Evolutionary conservation across 768 basidiomycete genomes (phyloP).

Genomic region (Rossbeevera mucosa): DNA sequence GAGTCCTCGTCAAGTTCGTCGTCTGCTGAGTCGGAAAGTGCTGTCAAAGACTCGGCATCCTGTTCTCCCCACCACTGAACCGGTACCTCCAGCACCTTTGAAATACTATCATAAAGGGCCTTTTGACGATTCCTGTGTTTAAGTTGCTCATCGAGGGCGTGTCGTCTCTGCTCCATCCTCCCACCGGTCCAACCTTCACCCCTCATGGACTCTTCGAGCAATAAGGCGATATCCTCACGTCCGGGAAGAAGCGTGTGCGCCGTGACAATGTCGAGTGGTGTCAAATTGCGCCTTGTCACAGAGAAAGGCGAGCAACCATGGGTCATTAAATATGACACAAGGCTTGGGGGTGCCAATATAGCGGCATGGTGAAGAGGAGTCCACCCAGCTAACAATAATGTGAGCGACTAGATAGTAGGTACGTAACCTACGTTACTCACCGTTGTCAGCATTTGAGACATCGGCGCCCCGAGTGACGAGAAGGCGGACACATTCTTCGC

Average conservation of each 20-base stretch:
- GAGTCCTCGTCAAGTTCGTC: slow-evolving; percentile 48
- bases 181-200: slow-evolving; percentile 79
- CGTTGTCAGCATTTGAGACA: slow-evolving; percentile 54
- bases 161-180: slow-evolving; percentile 65
- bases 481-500: slow-evolving; percentile 84
- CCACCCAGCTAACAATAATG: slow-evolving; percentile 71
- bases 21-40: slow-evolving; percentile 44
- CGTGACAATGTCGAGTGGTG: slow-evolving; percentile 85
- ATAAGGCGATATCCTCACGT: slow-evolving; percentile 78
- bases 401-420: slow-evolving; percentile 1
- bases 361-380: slow-evolving; percentile 92
- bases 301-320: slow-evolving; percentile 84
- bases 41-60: slow-evolving; percentile 40
- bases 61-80: slow-evolving; percentile 65
- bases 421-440: slow-evolving; percentile 35
- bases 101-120: slow-evolving; percentile 55
- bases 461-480: slow-evolving; percentile 77
- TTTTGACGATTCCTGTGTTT: slow-evolving; percentile 51
- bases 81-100: slow-evolving; percentile 50
- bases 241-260: slow-evolving; percentile 78
- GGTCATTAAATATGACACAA: slow-evolving; percentile 89
- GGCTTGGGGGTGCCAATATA: slow-evolving; percentile 80
- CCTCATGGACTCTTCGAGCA: slow-evolving; percentile 87
- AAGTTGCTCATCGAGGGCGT: slow-evolving; percentile 51
- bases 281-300: slow-evolving; percentile 72